These are phyloP conservation scores for Musa troglodytarum DNA, from an alignment of 176 grass and related monocot species.

Conservation along the genomic window DNA sequence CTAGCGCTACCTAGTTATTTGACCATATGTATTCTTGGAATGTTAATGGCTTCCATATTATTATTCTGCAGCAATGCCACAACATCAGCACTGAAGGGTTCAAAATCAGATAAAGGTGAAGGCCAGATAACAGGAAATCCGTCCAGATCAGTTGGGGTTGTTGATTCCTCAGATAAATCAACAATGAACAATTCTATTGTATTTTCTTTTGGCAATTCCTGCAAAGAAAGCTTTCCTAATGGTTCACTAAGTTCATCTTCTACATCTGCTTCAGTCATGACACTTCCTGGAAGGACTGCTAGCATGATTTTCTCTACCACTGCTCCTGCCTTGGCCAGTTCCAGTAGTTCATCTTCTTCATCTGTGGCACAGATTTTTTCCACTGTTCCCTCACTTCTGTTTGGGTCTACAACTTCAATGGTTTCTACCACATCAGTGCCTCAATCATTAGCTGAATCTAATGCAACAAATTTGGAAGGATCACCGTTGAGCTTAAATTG, in stretches of 20 bases:
- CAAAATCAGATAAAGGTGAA: conserved; percentile 22
- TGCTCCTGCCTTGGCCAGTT: conserved; percentile 9
- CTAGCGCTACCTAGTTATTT: not conserved
- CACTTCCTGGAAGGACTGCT: conserved; percentile 20
- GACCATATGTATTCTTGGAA: too few relatives aligned
- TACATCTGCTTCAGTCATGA: conserved; percentile 13
- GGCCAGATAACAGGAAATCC: conserved; percentile 22
- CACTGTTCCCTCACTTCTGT: not conserved
- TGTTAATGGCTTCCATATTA: not conserved
- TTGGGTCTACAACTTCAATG: not conserved
- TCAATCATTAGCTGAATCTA: conserved; percentile 26
- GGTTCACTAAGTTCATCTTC: conserved; percentile 25
- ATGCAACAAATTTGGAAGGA: conserved; percentile 3
- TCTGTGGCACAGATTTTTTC: conserved; percentile 22
- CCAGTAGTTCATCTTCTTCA: conserved; percentile 20
- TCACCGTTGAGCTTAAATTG: not conserved
- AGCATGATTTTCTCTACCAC: conserved; percentile 11
- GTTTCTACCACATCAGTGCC: not conserved
- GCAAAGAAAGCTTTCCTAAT: conserved; percentile 39
- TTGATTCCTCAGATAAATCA: conserved; percentile 19
- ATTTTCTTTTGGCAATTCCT: conserved; percentile 36
- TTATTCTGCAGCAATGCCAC: conserved; percentile 25
- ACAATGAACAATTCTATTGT: conserved; percentile 7
- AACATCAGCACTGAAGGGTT: conserved; percentile 13
- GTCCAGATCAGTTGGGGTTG: conserved; percentile 29